Evolutionary conservation across 208 protist species (phyloP).

Genomic region (Porcisia hertigi): DNA sequence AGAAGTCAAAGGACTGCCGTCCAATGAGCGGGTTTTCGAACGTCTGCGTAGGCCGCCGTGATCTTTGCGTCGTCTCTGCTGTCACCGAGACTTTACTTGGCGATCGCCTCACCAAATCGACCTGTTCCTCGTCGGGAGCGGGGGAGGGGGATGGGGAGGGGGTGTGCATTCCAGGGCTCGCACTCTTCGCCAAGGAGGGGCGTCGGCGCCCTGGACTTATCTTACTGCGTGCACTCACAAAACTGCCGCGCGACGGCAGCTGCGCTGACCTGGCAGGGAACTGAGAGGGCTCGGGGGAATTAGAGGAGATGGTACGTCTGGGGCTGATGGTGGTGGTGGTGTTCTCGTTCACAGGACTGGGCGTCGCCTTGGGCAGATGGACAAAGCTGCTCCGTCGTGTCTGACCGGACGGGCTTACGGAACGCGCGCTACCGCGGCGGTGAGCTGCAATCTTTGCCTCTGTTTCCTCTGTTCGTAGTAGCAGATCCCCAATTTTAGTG

Average conservation of each 20-base stretch:
- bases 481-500: conserved; percentile 8
- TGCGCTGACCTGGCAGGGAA: no score
- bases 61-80: background rate
- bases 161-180: background rate
- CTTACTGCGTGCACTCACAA: background rate
- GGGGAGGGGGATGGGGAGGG: background rate
- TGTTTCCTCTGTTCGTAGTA: conserved; percentile 2
- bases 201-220: conserved; percentile 9
- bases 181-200: background rate
- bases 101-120: background rate
- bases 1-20: conserved; percentile 19
- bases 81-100: conserved; percentile 1
- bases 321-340: background rate
- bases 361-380: background rate
- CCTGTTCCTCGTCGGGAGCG: background rate
- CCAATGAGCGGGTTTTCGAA: conserved; percentile 30
- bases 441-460: conserved; percentile 9
- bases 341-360: conserved; percentile 5
- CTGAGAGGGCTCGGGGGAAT: background rate
- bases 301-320: background rate
- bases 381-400: conserved; percentile 5
- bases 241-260: background rate
- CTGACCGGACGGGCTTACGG: background rate
- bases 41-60: background rate
- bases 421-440: conserved; percentile 3